Base-by-base conservation (phyloP, 164 flowering plant genomes). In the Kalanchoe fedtschenkoi region DNA sequence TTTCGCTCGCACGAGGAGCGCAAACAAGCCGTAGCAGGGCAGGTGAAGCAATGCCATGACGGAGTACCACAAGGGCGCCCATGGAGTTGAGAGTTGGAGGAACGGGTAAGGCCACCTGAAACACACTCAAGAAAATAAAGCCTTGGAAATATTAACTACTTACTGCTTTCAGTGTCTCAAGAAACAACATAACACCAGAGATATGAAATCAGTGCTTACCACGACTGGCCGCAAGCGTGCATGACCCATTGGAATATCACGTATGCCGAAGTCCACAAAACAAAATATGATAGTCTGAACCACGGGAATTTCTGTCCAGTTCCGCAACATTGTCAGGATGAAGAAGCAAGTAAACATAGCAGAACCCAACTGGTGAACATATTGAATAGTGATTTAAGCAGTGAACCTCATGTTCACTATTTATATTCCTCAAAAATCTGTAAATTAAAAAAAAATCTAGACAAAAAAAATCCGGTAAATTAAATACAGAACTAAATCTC, bases 21-120 rank as follows among this genome's bases (percentile, higher is more conserved):
- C 72, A 63, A 66, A 87, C 4, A 75, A 17, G n/a, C 82, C 82
- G 24, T 77, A 82, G 33, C 88, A 78, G 34, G n/a, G 93, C 34
- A 87, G 59, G 70, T 87, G 93, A 69, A 81, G 55, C 57, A 80
- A 60, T 10, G 85, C 82, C 70, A 81, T 7, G 64, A 68, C 38
- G 56, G 30, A 9, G 30, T 81, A 89, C 97, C 97, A 89, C 14
- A 81, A 30, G 32, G 97, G 95, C 33, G 95, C 92, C 88, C 83
- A 85, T 21, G 84, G 77, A 2, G 79, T 78, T 21, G 79, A 60
- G 33, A 88, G 90, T 70, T 85, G 82, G 1, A 89, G 86, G 70
- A 88, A 89, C 39, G 95, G 87, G 69, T 91, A 91, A 30, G 97
- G 97, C 97, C 97, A 91, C 97, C 97, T 90, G 75, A n/a, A n/a